Percentiles rank a stretch among this genome's conserved stretches.
phyloP scores from a whole-genome alignment of 2,329 filamentous ascomycete species.

The Xylogone sp. region DNA sequence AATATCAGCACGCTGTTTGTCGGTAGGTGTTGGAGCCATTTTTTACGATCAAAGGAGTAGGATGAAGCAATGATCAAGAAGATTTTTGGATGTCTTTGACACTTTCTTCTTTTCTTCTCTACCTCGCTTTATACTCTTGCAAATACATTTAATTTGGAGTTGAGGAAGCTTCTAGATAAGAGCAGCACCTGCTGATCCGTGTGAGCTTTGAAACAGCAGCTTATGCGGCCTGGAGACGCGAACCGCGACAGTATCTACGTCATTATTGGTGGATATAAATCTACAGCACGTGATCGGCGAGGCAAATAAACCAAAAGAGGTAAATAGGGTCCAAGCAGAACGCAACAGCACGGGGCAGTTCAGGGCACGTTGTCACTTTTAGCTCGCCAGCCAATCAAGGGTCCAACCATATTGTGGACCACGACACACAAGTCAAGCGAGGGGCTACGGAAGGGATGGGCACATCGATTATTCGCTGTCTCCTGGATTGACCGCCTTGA shows the following conservation, averaged over 20 bases:
- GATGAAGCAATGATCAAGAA: neutral
- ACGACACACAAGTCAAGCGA: neutral
- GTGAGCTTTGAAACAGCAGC: too few species aligned
- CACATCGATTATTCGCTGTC: neutral
- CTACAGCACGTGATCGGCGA: neutral
- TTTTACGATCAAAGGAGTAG: neutral
- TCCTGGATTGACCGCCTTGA: neutral
- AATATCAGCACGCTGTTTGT: slow-evolving; percentile 5
- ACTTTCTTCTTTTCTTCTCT: too few species aligned
- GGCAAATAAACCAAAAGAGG: neutral
- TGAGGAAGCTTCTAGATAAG: too few species aligned
- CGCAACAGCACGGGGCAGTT: neutral
- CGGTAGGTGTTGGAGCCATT: slow-evolving; percentile 1
- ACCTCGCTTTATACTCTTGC: too few species aligned
- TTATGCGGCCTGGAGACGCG: neutral
- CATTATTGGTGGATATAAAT: neutral
- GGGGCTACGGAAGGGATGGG: neutral
- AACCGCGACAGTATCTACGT: neutral
- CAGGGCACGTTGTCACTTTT: neutral
- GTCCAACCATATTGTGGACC: neutral
- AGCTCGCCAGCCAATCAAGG: neutral
- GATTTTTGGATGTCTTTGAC: too few species aligned
- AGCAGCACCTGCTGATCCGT: too few species aligned
- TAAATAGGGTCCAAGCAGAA: too few species aligned
- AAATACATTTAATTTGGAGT: too few species aligned